These are phyloP conservation scores for Monosporozyma aquatica DNA, from an alignment of 805 yeast species.

Conservation along the genomic window DNA sequence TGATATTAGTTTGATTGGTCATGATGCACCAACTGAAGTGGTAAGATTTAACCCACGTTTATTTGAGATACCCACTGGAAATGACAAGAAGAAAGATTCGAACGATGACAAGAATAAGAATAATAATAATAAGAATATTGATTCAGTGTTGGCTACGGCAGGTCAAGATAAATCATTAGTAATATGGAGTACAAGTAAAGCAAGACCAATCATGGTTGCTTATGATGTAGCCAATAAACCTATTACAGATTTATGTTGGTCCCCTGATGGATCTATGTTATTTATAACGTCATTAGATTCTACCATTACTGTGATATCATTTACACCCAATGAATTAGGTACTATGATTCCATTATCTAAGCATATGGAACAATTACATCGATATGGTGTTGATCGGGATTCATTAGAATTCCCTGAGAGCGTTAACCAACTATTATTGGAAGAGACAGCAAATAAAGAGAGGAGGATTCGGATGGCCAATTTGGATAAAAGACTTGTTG, in stretches of 20 bases:
- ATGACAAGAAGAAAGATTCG: conserved; percentile 2
- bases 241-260: conserved; percentile 86
- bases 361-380: conserved; percentile 59
- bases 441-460: conserved; percentile 45
- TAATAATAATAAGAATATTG: conserved; percentile 18
- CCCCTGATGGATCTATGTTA: conserved; percentile 66
- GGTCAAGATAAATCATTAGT: conserved; percentile 90
- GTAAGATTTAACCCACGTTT: conserved; percentile 65
- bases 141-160: conserved; percentile 84
- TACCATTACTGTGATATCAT: conserved; percentile 55
- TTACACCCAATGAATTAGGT: conserved; percentile 60
- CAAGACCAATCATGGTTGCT: conserved; percentile 74
- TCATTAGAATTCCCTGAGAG: conserved; percentile 81
- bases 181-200: conserved; percentile 72
- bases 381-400: conserved; percentile 85
- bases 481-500: conserved; percentile 8
- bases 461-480: conserved; percentile 16
- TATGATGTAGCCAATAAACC: conserved; percentile 67
- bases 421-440: conserved; percentile 64
- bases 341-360: conserved; percentile 51
- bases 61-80: conserved; percentile 31
- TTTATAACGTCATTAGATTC: conserved; percentile 82
- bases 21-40: conserved; percentile 79
- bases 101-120: neutral
- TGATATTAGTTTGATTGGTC: conserved; percentile 68